Conservation (phyloP, 768 basidiomycete species). For the Nidularia pulvinata region DNA sequence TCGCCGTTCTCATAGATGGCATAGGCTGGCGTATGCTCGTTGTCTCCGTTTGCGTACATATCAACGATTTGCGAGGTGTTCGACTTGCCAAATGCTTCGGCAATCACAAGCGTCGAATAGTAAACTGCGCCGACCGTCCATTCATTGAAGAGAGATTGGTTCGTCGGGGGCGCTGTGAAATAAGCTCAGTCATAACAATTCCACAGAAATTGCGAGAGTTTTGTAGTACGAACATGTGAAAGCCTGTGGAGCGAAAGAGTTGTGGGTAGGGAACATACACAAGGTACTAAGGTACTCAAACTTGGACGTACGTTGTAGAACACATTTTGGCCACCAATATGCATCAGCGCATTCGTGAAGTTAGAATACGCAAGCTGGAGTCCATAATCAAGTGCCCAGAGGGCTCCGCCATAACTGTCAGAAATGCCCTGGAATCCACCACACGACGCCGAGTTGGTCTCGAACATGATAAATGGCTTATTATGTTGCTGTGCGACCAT, state of each 20-base stretch:
- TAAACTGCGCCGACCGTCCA: constrained; percentile 82
- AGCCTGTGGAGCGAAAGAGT: neutral
- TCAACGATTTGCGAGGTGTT: constrained; percentile 68
- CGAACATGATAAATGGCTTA: constrained; percentile 66
- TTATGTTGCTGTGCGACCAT: constrained; percentile 36
- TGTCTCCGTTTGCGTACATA: constrained; percentile 48
- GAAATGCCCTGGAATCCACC: constrained; percentile 70
- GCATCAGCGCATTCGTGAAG: constrained; percentile 52
- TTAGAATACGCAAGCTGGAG: constrained; percentile 63
- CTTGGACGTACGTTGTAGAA: constrained; percentile 59
- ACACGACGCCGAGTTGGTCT: constrained; percentile 71
- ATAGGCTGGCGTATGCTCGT: constrained; percentile 62
- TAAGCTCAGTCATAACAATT: neutral
- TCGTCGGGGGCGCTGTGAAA: constrained; percentile 44
- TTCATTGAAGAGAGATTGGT: constrained; percentile 56
- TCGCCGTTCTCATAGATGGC: constrained; percentile 72
- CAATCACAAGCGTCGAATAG: constrained; percentile 70
- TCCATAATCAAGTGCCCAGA: constrained; percentile 67
- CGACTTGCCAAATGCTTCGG: constrained; percentile 68
- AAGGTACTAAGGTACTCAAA: neutral
- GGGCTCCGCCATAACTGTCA: constrained; percentile 62
- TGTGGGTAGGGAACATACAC: neutral
- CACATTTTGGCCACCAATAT: constrained; percentile 67
- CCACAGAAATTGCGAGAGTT: neutral
- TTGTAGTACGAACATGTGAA: constrained; percentile 7